Conservation (phyloP, 257 asterid species). For the Petrea volubilis region DNA sequence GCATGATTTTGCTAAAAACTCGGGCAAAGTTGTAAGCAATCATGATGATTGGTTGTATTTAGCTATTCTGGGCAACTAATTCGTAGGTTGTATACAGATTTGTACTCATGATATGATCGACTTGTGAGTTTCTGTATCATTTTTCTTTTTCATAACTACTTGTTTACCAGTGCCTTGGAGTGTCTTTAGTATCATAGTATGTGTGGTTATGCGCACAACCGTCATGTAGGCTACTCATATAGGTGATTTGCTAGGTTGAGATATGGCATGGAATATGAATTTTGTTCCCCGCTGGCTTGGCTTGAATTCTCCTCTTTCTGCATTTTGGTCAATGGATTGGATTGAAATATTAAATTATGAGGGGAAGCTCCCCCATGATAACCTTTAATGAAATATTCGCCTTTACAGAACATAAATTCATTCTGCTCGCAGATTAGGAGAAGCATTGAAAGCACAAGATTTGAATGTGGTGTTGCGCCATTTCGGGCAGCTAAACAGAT, state of each 20-base stretch:
- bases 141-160: neutral
- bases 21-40: neutral
- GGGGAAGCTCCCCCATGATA: conserved; percentile 9
- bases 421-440: conserved; percentile 65
- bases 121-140: neutral
- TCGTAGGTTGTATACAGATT: neutral
- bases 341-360: neutral
- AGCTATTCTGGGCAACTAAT: neutral
- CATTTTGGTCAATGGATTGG: conserved; percentile 11
- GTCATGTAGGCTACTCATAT: neutral
- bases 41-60: neutral
- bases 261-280: neutral
- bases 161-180: neutral
- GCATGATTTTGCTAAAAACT: conserved; percentile 1
- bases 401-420: conserved; percentile 19
- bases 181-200: neutral
- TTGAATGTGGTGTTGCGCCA: conserved; percentile 79
- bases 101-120: neutral
- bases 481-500: conserved; percentile 69
- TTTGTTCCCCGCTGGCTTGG: neutral
- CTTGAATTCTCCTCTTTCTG: neutral
- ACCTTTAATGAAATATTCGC: conserved; percentile 11
- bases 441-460: conserved; percentile 65
- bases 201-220: neutral
- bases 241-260: neutral